Base-by-base conservation (phyloP, 2,329 filamentous ascomycete genomes). In the Verticillium isaacii region DNA sequence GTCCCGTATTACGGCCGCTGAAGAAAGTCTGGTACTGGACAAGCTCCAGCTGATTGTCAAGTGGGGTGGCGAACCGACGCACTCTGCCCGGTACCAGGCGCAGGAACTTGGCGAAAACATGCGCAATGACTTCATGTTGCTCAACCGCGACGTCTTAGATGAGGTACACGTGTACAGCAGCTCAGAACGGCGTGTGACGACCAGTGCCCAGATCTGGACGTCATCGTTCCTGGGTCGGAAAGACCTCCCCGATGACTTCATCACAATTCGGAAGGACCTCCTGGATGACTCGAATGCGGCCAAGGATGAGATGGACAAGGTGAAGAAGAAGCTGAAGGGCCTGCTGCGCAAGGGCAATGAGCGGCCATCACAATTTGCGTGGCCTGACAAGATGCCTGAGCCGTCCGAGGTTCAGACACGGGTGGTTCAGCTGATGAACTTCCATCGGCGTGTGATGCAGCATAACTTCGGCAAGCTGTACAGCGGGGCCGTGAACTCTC, bases 281-380 rank as follows among this genome's bases (percentile, higher is more conserved):
- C 80, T 99, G 3, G 95, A 99, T 73, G 95, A 99, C 73, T 98
- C 93, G 0, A 99, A 99, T 74, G 95, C 95, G 4, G 95, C 95
- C 62, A 99, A 99, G 74, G 95, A 99, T 73, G 93, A 97, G 71
- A 99, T 97, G 91, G 96, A 99, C 77, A 97, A 97, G 77, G 95
- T 99, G 61, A 99, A 99, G 83, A 99, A 99, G 85, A 97, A 96
- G 86, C 84, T 99, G 32, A 99, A 99, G 78, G 89, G 92, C 1
- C 82, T 99, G 23, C 77, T 99, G 62, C 88, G 95, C 34, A 91
- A 97, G 74, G 95, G 94, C n/a, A 92, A 93, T 64, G 91, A 95
- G 71, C 91, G 94, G 1, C 95, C 95, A 11, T 88, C 94, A 19
- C 93, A 99, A 71, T 99, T 99, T 72, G 92, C 95, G n/a, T 99